Conservation (phyloP, 306 rosid genomes). For the Gynostemma pentaphyllum region DNA sequence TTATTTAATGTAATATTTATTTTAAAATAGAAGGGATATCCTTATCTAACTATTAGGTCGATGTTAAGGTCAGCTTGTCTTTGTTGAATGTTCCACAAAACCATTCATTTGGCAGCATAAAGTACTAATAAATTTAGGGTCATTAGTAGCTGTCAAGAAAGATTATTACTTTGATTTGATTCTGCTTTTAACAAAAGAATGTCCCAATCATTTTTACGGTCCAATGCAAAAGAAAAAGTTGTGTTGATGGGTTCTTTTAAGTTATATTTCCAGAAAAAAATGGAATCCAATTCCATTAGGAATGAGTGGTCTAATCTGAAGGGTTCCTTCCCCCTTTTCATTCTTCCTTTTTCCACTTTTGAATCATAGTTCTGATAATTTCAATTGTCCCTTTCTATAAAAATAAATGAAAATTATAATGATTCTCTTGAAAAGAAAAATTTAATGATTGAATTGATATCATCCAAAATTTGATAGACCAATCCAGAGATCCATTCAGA, state of each 20-base stretch:
- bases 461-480: background rate
- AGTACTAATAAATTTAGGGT: slow-evolving; percentile 5
- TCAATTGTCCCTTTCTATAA: too few species aligned
- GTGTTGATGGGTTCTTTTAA: background rate
- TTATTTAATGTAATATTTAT: too few species aligned
- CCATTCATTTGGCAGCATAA: background rate
- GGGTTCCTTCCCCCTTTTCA: too few species aligned
- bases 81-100: slow-evolving; percentile 6
- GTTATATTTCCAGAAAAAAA: too few species aligned
- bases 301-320: too few species aligned
- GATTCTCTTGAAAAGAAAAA: too few species aligned
- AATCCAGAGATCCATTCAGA: slow-evolving; percentile 1
- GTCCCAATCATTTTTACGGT: background rate
- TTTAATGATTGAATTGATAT: background rate
- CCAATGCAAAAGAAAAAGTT: background rate
- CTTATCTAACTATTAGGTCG: too few species aligned
- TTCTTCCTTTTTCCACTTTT: too few species aligned
- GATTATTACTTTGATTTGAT: background rate
- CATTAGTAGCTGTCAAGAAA: slow-evolving; percentile 6
- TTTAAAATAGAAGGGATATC: too few species aligned
- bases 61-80: too few species aligned
- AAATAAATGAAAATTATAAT: too few species aligned
- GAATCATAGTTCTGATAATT: too few species aligned
- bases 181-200: background rate
- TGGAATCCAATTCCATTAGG: background rate